Evolutionary conservation across 1,139 yeast genomes (phyloP).

Genomic region (Spencermartinsiella ligniputridi): DNA sequence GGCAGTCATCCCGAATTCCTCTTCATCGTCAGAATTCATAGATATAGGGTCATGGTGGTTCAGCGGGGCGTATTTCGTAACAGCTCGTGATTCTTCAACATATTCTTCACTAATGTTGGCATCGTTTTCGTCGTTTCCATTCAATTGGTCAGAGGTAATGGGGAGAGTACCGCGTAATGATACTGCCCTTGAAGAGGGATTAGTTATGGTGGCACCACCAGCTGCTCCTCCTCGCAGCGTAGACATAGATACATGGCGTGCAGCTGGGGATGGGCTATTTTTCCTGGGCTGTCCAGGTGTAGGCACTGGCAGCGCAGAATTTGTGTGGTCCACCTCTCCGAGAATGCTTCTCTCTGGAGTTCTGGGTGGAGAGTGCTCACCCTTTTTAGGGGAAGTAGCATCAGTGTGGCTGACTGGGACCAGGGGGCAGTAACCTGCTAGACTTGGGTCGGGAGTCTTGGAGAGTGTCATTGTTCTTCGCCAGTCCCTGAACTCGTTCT

Average conservation of each 20-base stretch:
- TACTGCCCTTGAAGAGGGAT: not conserved
- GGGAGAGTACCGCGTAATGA: not conserved
- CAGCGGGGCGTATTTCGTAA: not conserved
- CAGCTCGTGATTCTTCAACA: not conserved
- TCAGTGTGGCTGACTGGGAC: slow-evolving; percentile 38
- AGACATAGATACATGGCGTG: slow-evolving; percentile 7
- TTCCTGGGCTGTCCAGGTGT: slow-evolving; percentile 98
- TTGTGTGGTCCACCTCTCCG: slow-evolving; percentile 64
- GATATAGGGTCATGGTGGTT: not conserved
- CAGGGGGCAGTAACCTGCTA: slow-evolving; percentile 75
- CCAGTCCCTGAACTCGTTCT: slow-evolving; percentile 95
- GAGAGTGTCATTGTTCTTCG: slow-evolving; percentile 86
- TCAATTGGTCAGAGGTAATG: slow-evolving; percentile 3
- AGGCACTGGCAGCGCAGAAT: slow-evolving; percentile 78
- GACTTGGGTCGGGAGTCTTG: slow-evolving; percentile 59
- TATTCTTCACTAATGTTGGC: slow-evolving; percentile 1
- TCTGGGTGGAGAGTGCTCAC: slow-evolving; percentile 43
- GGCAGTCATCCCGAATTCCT: not conserved
- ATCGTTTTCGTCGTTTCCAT: slow-evolving; percentile 3
- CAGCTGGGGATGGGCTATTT: slow-evolving; percentile 26
- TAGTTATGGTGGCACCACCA: not conserved
- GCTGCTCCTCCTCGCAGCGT: not conserved
- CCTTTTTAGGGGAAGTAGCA: slow-evolving; percentile 9
- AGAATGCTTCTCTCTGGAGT: slow-evolving; percentile 79
- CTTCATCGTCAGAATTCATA: slow-evolving; percentile 5